Base-by-base conservation (phyloP, 805 yeast species). In the Candida ficus region DNA sequence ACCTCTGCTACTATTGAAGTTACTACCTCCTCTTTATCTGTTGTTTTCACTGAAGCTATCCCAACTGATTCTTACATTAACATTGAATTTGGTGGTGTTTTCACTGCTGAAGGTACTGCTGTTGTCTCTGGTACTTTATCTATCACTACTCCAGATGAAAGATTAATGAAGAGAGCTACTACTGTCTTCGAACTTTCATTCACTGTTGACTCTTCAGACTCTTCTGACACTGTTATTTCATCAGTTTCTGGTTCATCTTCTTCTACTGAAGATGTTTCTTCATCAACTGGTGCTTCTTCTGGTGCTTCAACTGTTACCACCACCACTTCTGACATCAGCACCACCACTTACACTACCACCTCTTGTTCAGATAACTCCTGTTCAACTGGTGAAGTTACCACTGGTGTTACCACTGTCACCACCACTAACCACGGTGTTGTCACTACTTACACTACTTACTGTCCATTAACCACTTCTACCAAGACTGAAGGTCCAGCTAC, bases 131-230 rank as follows among this genome's bases (percentile, higher is more conserved):
- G 25, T 19, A 21, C 18, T 9, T 23, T 33, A 7, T 16, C 29
- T 18, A 18, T 37, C 20, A 26, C 38, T 12, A 37, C 35, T 20
- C 35, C 40, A 18, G 40, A 37, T 26, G 32, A 5, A 6, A 18
- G 27, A 32, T 32, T 37, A n/a, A n/a, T 17, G 8, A 37, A 37
- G 23, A 28, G 40, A 18, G 35, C 40, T 23, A 14, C 37, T 18
- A n/a, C 22, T 6, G n/a, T 39, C 12, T 31, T 14, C 4, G 38
- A 22, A 2, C 16, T 30, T 5, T 16, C 20, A 5, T 29, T 17
- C 4, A 16, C 31, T 5, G 18, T 14, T 17, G 27, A 25, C n/a
- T 25, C 27, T 25, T 25, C 27, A 7, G 5, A 9, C n/a, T 4
- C 27, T 12, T 25, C 27, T 8, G 9, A 8, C 27, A 7, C 27